A percentile compares a stretch with the other conserved stretches of the same genome.
Conservation (phyloP, 345 rosid species). For the Cardiospermum halicacabum region DNA sequence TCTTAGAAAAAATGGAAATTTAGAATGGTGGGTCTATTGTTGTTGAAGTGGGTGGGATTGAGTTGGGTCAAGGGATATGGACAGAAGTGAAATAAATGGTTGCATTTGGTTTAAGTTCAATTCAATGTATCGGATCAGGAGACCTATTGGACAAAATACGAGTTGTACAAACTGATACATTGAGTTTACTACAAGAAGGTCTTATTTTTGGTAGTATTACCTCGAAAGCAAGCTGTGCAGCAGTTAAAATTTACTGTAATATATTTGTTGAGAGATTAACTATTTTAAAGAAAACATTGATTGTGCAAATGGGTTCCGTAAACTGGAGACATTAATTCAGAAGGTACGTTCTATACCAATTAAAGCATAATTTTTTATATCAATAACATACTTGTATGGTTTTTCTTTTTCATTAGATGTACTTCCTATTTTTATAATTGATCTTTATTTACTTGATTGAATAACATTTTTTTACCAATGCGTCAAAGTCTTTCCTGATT, state of each 20-base stretch:
- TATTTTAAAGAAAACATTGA: slow-evolving; percentile 42
- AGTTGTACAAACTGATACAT: slow-evolving; percentile 62
- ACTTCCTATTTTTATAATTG: background rate
- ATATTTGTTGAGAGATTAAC: slow-evolving; percentile 60
- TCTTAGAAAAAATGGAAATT: slow-evolving; percentile 80
- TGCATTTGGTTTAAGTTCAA: slow-evolving; percentile 73
- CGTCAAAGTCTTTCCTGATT: slow-evolving; percentile 11
- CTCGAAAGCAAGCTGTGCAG: slow-evolving; percentile 82
- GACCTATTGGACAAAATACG: slow-evolving; percentile 58
- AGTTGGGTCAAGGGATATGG: slow-evolving; percentile 93
- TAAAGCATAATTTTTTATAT: too few relatives aligned
- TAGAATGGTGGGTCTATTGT: slow-evolving; percentile 74
- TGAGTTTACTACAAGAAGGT: slow-evolving; percentile 76
- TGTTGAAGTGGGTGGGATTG: slow-evolving; percentile 91
- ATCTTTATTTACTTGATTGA: too few relatives aligned
- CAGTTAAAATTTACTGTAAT: slow-evolving; percentile 66
- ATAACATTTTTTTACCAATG: background rate
- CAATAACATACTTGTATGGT: too few relatives aligned
- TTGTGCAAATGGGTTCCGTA: slow-evolving; percentile 43
- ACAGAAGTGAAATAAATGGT: slow-evolving; percentile 88
- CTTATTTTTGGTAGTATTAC: slow-evolving; percentile 77
- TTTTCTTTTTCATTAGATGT: too few relatives aligned
- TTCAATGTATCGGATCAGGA: slow-evolving; percentile 38
- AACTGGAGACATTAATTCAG: slow-evolving; percentile 57
- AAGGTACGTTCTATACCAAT: slow-evolving; percentile 39